Percentiles rank a stretch among this genome's conserved stretches.
These are phyloP conservation scores for Wickerhamomyces sp. DNA, from an alignment of 1,139 yeast species.

Conservation along the genomic window DNA sequence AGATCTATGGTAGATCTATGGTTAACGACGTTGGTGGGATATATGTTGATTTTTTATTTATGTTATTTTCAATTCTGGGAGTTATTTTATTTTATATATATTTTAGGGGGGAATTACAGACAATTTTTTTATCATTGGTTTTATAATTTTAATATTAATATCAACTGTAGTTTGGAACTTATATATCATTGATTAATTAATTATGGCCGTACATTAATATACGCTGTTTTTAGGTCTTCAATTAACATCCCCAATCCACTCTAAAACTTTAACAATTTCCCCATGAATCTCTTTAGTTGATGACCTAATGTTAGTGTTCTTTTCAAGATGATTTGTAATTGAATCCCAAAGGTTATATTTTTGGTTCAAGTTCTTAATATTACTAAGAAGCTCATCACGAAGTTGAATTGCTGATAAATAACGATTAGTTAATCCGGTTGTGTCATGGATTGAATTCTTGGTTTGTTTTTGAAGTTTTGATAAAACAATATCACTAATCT, in stretches of 20 bases:
- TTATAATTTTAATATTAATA: too few relatives aligned
- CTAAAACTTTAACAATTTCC: constrained; percentile 82
- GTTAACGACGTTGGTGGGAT: background rate
- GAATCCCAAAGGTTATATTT: constrained; percentile 58
- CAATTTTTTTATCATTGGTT: too few relatives aligned
- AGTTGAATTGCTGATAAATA: constrained; percentile 73
- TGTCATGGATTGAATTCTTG: constrained; percentile 27
- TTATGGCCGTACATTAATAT: too few relatives aligned
- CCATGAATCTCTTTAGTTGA: constrained; percentile 70
- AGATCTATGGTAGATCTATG: too few relatives aligned
- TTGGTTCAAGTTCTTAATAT: constrained; percentile 37
- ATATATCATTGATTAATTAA: too few relatives aligned
- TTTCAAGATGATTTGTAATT: constrained; percentile 58
- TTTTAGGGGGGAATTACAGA: too few relatives aligned
- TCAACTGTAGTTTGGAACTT: background rate
- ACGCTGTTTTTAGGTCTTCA: too few relatives aligned
- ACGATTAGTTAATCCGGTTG: constrained; percentile 34
- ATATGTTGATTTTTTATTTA: background rate
- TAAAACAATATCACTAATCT: constrained; percentile 36
- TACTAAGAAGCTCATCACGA: constrained; percentile 60
- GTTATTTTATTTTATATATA: too few relatives aligned
- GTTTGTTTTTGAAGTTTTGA: constrained; percentile 41
- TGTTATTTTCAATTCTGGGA: background rate
- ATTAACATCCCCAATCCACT: constrained; percentile 57
- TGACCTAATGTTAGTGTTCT: constrained; percentile 56